Base-by-base conservation (phyloP, 2,329 filamentous ascomycete genomes). In the Fusarium pseudocircinatum region DNA sequence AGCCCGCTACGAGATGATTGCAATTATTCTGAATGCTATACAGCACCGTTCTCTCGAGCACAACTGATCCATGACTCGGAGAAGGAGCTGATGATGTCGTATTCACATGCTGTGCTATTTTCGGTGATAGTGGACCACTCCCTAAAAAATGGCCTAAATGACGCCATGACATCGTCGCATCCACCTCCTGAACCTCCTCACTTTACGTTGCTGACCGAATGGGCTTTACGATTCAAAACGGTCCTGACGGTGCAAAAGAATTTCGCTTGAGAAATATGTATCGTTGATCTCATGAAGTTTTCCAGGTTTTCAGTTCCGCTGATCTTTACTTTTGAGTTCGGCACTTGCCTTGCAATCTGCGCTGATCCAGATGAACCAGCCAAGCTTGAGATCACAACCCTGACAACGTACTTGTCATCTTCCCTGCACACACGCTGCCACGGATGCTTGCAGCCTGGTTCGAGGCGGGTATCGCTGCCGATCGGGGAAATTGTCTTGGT, bases 301-400 rank as follows among this genome's bases (percentile, higher is more conserved):
- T 47, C 28, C 67, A 39, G 30, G 39, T 40, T 43, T 50, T 43
- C 3, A 26, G n/a, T 20, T 42, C 15, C 7, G 50, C 52, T 32
- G 37, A 57, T 63, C 64, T 36, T 34, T 36, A 14, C 44, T 28
- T 30, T 58, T 52, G 34, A 69, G 58, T 69, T 64, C 58, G 64
- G 64, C 39, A 69, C 28, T 69, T 57, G 28, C n/a, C 40, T 43
- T 56, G 36, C 36, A 28, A 30, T 3, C 39, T 46, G 14, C 22
- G 61, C 26, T 30, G 61, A 60, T 50, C 37, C 22, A 43, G 60
- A 63, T 63, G 7, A 12, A 5, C 28, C 42, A 44, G 49, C 37
- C 30, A 63, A 69, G 28, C 5, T 15, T 32, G 32, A 68, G 49
- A 68, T 68, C n/a, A 66, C 14, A 22, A 54, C 36, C n/a, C 43